Evolutionary conservation across 345 rosid genomes (phyloP), one percentile per base, ranked within the genome.

Genomic region (Eucalyptus melliodora): DNA sequence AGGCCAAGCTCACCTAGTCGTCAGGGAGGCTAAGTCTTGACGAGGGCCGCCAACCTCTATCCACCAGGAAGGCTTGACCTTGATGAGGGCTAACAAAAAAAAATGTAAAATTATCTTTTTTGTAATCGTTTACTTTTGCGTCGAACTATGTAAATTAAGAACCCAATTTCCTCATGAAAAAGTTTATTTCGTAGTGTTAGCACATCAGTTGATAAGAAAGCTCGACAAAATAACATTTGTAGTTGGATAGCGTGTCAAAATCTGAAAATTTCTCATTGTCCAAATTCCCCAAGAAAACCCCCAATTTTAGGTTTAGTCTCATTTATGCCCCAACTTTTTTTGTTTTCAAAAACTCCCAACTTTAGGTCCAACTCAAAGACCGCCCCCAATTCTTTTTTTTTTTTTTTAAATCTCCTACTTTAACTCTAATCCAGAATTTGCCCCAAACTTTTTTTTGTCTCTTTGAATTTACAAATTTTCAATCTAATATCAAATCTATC

Each of bases 21-120:
- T 19, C 0, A 19, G 0, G 26, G 11, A 53, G 59, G 26, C 26
- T 53, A 0, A 8, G 1, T 4, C 59, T 53, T 1, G 10, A 53
- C 5, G 5, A 53, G 56, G 56, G 56, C 10, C 1, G 1, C 10
- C 10, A 0, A 53, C 59, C 24, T 53, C 59, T 53, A 19, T 19
- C 1, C 4, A 0, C 5, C 0, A 2, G 5, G 56, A 53, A 53
- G 56, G 10, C 24, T 53, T 53, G 24, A 53, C 5, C 59, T 19
- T 0, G 10, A 19, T 0, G 2, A 21, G 26, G 59, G 11, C 6
- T 3, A 2, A 65, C 40, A 5, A 65, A 15, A n/a, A 65, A 9
- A 30, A 69, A 45, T 9, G 3, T 19, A 69, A 5, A 19, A 47
- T 11, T 10, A 19, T 37, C 6, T 10, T 72, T 72, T 37, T 37